Evolutionary conservation across 371 early-diverging fungal species (phyloP).

Genomic region (Haplosporangium sp.): DNA sequence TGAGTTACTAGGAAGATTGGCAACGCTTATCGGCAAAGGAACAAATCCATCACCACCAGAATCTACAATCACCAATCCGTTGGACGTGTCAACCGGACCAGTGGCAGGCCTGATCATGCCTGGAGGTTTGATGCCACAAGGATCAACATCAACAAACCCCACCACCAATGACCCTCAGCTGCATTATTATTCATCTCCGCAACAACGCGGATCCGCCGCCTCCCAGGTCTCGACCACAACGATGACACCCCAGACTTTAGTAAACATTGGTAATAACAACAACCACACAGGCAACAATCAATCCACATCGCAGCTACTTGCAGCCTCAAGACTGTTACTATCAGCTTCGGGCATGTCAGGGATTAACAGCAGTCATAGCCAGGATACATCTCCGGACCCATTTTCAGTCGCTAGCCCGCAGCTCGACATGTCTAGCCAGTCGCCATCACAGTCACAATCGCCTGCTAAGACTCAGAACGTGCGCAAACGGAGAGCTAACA

Average conservation of each 20-base stretch:
- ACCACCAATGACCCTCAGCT: constrained; percentile 5
- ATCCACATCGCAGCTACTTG: constrained; percentile 23
- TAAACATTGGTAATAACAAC: constrained; percentile 6
- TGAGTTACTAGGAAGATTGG: constrained; percentile 15
- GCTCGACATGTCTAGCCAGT: neutral
- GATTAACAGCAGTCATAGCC: neutral
- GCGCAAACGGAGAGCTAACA: constrained; percentile 10
- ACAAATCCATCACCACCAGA: no score
- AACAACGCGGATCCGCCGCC: constrained; percentile 1
- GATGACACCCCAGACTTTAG: constrained; percentile 12
- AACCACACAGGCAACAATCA: constrained; percentile 4
- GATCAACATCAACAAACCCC: neutral
- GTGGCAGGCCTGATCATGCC: neutral
- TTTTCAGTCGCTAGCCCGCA: neutral
- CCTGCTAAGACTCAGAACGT: neutral
- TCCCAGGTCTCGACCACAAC: neutral
- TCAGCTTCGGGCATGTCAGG: constrained; percentile 10
- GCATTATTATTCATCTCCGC: constrained; percentile 11
- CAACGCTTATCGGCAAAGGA: constrained; percentile 13
- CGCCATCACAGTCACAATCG: constrained; percentile 5
- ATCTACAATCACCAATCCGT: no score
- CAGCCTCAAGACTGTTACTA: constrained; percentile 18
- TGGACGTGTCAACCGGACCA: no score
- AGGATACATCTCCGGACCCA: constrained; percentile 1
- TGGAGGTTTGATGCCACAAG: constrained; percentile 14